These are phyloP conservation scores for Hypoxylon lienhwacheense DNA, from an alignment of 495 filamentous ascomycete species.

Conservation along the genomic window DNA sequence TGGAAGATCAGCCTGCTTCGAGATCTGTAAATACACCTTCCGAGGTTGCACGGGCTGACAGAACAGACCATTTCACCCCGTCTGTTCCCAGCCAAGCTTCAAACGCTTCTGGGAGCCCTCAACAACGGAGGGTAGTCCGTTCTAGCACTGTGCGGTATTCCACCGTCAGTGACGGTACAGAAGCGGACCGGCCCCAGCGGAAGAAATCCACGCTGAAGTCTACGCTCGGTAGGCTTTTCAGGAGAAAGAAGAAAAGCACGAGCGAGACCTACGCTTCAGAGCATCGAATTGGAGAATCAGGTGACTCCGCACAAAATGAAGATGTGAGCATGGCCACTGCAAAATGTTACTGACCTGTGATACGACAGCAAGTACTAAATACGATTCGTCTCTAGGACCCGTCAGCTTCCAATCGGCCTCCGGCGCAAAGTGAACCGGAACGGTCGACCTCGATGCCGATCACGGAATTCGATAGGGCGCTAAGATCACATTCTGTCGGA, in stretches of 20 bases:
- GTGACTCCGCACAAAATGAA: slow-evolving; percentile 16
- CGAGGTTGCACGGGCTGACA: slow-evolving; percentile 31
- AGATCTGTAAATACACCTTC: slow-evolving; percentile 44
- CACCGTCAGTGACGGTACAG: slow-evolving; percentile 41
- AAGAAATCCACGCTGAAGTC: slow-evolving; percentile 55
- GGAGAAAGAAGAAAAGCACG: slow-evolving; percentile 49
- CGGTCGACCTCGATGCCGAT: slow-evolving; percentile 56
- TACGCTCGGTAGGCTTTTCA: slow-evolving; percentile 55
- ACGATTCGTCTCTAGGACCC: slow-evolving; percentile 43
- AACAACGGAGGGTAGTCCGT: slow-evolving; percentile 41
- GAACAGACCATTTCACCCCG: slow-evolving; percentile 34
- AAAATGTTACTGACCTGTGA: neutral
- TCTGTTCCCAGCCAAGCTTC: slow-evolving; percentile 37
- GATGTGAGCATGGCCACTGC: slow-evolving; percentile 13
- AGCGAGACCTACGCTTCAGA: slow-evolving; percentile 25
- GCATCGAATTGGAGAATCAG: slow-evolving; percentile 21
- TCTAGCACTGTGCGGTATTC: slow-evolving; percentile 46
- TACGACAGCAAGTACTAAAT: slow-evolving; percentile 1
- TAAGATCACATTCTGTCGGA: slow-evolving; percentile 58
- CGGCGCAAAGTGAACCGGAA: slow-evolving; percentile 43
- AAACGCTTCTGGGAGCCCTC: slow-evolving; percentile 22
- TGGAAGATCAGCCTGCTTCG: slow-evolving; percentile 45
- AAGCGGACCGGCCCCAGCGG: slow-evolving; percentile 45
- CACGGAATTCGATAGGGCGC: slow-evolving; percentile 54
- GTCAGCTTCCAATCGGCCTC: slow-evolving; percentile 38